Evolutionary conservation across 1,139 yeast genomes (phyloP), one percentile per base, ranked within the genome.

Genomic region (Pichia sp.): DNA sequence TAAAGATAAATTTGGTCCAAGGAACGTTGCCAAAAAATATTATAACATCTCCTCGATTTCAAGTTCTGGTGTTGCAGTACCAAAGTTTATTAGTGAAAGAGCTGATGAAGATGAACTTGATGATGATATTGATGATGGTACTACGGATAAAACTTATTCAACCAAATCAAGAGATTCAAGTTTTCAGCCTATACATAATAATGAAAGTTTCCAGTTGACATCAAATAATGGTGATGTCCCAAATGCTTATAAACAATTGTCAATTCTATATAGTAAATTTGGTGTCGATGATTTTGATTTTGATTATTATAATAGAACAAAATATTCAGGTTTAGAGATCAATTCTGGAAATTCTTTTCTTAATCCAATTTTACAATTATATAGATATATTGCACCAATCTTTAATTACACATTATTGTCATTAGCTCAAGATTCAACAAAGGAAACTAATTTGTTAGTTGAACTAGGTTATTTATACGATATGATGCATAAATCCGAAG

Each of bases 201-300:
- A 48, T 11, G 46, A 53, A 22, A 45, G 52, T 18, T 55, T 59
- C 53, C 29, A 63, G 58, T 54, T 60, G 60, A 39, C 67, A 1
- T 54, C 62, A 5, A 27, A 53, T 10, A 65, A 69, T 27, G 68
- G 71, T 53, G 69, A 67, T 45, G 69, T 77, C 47, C 96, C 97
- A 0, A 84, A 84, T 53, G 86, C 91, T 39, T 93, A 86, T 68
- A 74, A 83, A 42, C 81, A 83, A 61, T 73, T 89, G 51, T 87
- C 86, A 56, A 87, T 93, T 56, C 80, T 86, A 46, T 91, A 91
- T 66, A 87, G 96, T 53, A 85, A 81, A 62, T 93, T 90, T 68
- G 99, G 99, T 22, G 91, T 95, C 31, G 90, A 86, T 60, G 97
- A 90, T 68, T 93, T 93, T 70, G 97, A 95, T 70, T 93, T 93